Percentiles rank a stretch among this genome's conserved stretches.
phyloP scores from a whole-genome alignment of 2,329 filamentous ascomycete species.

The Cadophora luteo-olivacea region DNA sequence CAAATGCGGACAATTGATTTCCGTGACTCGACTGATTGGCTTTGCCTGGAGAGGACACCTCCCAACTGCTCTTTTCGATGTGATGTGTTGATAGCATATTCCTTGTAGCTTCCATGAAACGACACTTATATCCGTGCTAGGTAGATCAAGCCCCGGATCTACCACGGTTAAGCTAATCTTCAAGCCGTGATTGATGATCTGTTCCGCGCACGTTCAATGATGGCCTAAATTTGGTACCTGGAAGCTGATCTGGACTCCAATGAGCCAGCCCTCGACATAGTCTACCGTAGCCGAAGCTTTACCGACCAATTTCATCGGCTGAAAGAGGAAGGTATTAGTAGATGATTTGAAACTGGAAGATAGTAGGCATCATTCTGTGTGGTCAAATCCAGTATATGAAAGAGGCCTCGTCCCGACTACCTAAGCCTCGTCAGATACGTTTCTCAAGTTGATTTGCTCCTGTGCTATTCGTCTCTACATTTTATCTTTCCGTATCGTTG shows the following conservation, averaged over 20 bases:
- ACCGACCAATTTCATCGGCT: neutral
- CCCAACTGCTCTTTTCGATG: neutral
- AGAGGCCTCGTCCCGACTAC: neutral
- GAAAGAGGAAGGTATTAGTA: neutral
- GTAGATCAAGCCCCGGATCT: neutral
- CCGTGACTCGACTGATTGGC: neutral
- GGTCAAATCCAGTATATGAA: neutral
- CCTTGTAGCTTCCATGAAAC: neutral
- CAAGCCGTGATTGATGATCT: neutral
- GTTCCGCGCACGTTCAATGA: neutral
- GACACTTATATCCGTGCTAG: neutral
- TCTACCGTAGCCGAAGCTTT: neutral
- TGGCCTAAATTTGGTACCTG: neutral
- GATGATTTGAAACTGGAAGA: neutral
- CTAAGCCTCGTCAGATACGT: neutral
- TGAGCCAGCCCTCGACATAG: neutral
- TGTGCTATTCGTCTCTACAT: neutral
- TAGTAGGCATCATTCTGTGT: neutral
- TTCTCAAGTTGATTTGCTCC: neutral
- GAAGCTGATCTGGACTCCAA: neutral
- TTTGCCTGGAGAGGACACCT: neutral
- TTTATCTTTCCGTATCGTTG: neutral
- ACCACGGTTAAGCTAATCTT: neutral
- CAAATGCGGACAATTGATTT: neutral
- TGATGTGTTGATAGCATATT: neutral